Percentiles rank a stretch among this genome's conserved stretches.
Conservation (phyloP, 305 asterid species). For the Fraxinus baroniana region DNA sequence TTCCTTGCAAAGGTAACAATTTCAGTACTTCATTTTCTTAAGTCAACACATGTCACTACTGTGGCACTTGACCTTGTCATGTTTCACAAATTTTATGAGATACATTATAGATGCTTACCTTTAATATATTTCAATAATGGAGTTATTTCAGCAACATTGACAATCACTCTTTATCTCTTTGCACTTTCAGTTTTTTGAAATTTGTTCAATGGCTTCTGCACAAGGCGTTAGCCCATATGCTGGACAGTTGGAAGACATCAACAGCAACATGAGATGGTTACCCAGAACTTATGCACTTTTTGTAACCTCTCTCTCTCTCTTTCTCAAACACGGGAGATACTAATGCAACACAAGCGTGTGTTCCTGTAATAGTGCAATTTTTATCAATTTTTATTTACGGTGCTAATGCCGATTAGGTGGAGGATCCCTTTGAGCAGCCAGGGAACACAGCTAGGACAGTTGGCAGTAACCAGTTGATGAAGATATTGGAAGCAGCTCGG, state of each 20-base stretch:
- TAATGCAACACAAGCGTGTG: neutral
- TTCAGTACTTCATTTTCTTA: slow-evolving; percentile 7
- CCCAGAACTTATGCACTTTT: slow-evolving; percentile 84
- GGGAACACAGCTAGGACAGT: slow-evolving; percentile 76
- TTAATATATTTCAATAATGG: neutral
- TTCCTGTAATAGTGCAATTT: neutral
- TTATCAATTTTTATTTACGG: slow-evolving; percentile 11
- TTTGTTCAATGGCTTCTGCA: slow-evolving; percentile 61
- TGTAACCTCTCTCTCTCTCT: slow-evolving; percentile 52
- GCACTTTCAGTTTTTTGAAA: slow-evolving; percentile 68
- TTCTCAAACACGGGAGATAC: neutral
- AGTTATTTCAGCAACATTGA: slow-evolving; percentile 28
- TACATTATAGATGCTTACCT: slow-evolving; percentile 3
- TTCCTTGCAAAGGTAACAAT: slow-evolving; percentile 71
- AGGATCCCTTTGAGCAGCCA: slow-evolving; percentile 98
- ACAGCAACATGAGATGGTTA: slow-evolving; percentile 88
- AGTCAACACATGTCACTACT: neutral
- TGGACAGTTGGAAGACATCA: slow-evolving; percentile 78
- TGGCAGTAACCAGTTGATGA: slow-evolving; percentile 46
- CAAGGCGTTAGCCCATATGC: slow-evolving; percentile 62
- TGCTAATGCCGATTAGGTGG: slow-evolving; percentile 52
- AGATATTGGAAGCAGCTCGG: slow-evolving; percentile 55
- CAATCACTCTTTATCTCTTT: slow-evolving; percentile 24
- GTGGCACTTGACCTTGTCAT: neutral
- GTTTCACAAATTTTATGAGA: neutral